These are phyloP conservation scores for Strombidium stylifer DNA, from an alignment of 73 alveolate genomes.

Conservation along the genomic window DNA sequence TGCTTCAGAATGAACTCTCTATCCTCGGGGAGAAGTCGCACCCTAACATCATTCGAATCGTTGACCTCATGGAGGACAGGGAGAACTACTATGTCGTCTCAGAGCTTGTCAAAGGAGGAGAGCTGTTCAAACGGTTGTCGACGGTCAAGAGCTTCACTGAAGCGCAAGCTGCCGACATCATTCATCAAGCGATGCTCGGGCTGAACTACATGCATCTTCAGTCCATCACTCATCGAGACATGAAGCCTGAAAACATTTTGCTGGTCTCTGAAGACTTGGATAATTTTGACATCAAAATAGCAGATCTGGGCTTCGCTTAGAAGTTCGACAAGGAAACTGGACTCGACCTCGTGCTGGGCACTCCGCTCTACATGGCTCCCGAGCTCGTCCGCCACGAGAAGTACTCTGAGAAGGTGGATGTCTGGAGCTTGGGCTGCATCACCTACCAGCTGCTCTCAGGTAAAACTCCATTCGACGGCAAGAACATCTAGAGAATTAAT, in stretches of 20 bases:
- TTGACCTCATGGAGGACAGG: conserved; percentile 65
- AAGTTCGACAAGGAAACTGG: conserved; percentile 21
- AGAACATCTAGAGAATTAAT: conserved; percentile 27
- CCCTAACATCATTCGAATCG: conserved; percentile 75
- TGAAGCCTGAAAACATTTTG: conserved; percentile 83
- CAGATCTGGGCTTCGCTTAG: conserved; percentile 83
- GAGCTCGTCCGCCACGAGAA: conserved; percentile 61
- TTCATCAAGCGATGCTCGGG: conserved; percentile 66
- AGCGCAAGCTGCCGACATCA: conserved; percentile 63
- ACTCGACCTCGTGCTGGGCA: conserved; percentile 57
- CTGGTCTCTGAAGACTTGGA: conserved; percentile 51
- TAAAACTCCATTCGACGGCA: conserved; percentile 76
- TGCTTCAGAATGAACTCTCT: conserved; percentile 30
- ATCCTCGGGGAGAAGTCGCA: conserved; percentile 55
- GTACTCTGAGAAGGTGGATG: conserved; percentile 68
- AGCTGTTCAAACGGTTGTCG: conserved; percentile 63
- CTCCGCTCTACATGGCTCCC: conserved; percentile 79
- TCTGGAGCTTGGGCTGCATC: conserved; percentile 84
- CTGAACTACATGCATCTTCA: conserved; percentile 66
- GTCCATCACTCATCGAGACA: conserved; percentile 78
- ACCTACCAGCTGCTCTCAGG: conserved; percentile 69
- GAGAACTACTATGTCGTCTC: conserved; percentile 69
- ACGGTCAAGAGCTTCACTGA: conserved; percentile 60
- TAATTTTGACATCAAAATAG: conserved; percentile 54
- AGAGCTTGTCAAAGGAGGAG: conserved; percentile 78